Conservation (phyloP, 2,329 filamentous ascomycete species). For the Colletotrichum cordylinicola region DNA sequence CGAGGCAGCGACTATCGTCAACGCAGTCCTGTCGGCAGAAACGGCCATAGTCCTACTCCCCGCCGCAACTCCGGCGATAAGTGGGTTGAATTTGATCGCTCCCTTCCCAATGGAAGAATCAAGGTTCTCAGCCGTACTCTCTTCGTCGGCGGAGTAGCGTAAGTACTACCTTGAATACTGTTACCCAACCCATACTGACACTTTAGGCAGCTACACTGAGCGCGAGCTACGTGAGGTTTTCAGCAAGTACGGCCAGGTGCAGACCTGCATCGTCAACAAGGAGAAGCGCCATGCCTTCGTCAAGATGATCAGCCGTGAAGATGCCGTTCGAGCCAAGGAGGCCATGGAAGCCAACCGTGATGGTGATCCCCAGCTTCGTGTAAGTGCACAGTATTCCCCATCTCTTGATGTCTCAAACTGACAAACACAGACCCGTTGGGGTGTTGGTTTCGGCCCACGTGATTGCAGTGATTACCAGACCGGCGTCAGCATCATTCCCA, state of each 20-base stretch:
- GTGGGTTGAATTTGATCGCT: constrained; percentile 80
- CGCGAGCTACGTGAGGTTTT: constrained; percentile 84
- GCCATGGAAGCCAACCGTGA: constrained; percentile 84
- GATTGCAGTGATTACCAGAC: constrained; percentile 97
- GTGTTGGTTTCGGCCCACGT: constrained; percentile 93
- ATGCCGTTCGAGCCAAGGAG: constrained; percentile 83
- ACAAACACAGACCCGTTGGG: constrained; percentile 80
- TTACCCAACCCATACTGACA: constrained; percentile 27
- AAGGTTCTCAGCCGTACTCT: constrained; percentile 94
- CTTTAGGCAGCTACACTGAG: constrained; percentile 69
- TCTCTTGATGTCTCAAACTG: neutral
- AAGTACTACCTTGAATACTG: constrained; percentile 46
- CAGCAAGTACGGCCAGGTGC: constrained; percentile 81
- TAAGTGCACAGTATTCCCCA: constrained; percentile 51
- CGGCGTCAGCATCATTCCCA: constrained; percentile 91
- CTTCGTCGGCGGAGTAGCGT: constrained; percentile 95
- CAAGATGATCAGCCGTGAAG: constrained; percentile 92
- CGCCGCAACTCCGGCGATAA: constrained; percentile 54
- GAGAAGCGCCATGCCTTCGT: constrained; percentile 99
- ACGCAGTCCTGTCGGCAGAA: constrained; percentile 77
- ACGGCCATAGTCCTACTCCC: constrained; percentile 67
- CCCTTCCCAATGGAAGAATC: constrained; percentile 77
- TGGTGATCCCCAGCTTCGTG: constrained; percentile 74
- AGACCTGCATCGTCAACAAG: constrained; percentile 97
- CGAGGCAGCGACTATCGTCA: constrained; percentile 80